Conservation (phyloP, 257 asterid genomes). For the Forsythia suspensa region DNA sequence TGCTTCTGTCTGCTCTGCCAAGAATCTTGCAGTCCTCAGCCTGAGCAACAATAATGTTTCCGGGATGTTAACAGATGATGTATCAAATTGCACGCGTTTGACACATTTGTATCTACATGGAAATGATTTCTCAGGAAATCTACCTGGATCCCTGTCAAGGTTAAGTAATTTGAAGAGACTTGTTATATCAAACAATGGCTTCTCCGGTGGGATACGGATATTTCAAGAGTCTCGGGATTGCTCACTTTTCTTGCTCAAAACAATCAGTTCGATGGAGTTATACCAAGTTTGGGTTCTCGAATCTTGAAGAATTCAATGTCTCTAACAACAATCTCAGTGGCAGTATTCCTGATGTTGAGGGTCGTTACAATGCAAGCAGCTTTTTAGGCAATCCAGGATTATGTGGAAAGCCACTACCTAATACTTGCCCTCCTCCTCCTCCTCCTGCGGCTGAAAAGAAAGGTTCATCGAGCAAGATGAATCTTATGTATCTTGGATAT, state of each 20-base stretch:
- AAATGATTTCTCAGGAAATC: slow-evolving; percentile 47
- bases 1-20: slow-evolving; percentile 38
- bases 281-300: slow-evolving; percentile 60
- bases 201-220: slow-evolving; percentile 56
- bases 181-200: slow-evolving; percentile 46
- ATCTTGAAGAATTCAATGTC: slow-evolving; percentile 58
- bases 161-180: slow-evolving; percentile 52
- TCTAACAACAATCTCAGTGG: slow-evolving; percentile 66
- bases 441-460: slow-evolving; percentile 16
- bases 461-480: slow-evolving; percentile 34
- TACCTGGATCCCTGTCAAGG: slow-evolving; percentile 50
- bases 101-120: slow-evolving; percentile 55
- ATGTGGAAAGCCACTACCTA: slow-evolving; percentile 52
- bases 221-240: slow-evolving; percentile 62
- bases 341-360: slow-evolving; percentile 45
- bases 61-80: slow-evolving; percentile 51
- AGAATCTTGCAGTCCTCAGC: slow-evolving; percentile 52
- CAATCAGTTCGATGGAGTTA: slow-evolving; percentile 48
- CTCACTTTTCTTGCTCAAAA: slow-evolving; percentile 55
- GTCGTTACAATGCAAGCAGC: slow-evolving; percentile 36
- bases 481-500: slow-evolving; percentile 58
- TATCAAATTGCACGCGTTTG: slow-evolving; percentile 48
- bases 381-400: slow-evolving; percentile 58
- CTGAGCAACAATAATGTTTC: slow-evolving; percentile 44
- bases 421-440: slow-evolving; percentile 43